These are phyloP conservation scores for Entomortierella beljakovae DNA, from an alignment of 192 early-diverging fungal species.

Conservation along the genomic window DNA sequence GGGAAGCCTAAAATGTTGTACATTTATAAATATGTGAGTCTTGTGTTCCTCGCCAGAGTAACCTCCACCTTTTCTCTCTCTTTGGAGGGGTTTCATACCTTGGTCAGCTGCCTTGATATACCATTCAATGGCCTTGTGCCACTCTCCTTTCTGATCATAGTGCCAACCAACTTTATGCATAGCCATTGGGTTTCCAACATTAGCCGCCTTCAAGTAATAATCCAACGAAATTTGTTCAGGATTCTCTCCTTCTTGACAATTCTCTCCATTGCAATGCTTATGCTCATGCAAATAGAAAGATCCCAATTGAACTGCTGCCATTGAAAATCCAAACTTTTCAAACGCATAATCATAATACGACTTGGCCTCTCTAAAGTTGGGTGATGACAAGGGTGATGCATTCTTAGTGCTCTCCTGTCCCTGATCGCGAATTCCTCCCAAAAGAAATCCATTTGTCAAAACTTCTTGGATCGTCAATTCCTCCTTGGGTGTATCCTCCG, in stretches of 20 bases:
- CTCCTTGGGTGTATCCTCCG: conserved; percentile 28
- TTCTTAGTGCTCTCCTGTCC: not conserved
- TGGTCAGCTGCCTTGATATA: conserved; percentile 60
- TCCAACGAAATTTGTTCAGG: conserved; percentile 58
- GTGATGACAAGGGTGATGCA: conserved; percentile 1
- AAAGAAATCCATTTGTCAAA: conserved; percentile 28
- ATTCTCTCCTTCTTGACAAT: conserved; percentile 59
- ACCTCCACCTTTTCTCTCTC: too few species aligned
- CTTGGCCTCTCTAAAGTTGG: conserved; percentile 54
- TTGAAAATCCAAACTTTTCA: conserved; percentile 58
- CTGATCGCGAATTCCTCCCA: conserved; percentile 28
- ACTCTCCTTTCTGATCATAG: conserved; percentile 60
- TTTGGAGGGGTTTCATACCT: too few species aligned
- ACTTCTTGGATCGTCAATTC: conserved; percentile 59
- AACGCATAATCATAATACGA: conserved; percentile 59
- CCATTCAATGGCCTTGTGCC: conserved; percentile 56
- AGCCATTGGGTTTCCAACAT: conserved; percentile 65
- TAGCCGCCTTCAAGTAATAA: conserved; percentile 61
- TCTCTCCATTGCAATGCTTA: conserved; percentile 57
- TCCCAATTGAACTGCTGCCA: conserved; percentile 65
- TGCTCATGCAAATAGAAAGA: conserved; percentile 62
- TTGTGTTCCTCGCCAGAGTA: too few species aligned
- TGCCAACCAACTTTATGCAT: conserved; percentile 64
- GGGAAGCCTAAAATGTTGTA: conserved; percentile 51
- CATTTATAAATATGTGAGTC: not conserved